phyloP scores from a whole-genome alignment of 352 stramenopile species.

The Pelagophyceae sp. region DNA sequence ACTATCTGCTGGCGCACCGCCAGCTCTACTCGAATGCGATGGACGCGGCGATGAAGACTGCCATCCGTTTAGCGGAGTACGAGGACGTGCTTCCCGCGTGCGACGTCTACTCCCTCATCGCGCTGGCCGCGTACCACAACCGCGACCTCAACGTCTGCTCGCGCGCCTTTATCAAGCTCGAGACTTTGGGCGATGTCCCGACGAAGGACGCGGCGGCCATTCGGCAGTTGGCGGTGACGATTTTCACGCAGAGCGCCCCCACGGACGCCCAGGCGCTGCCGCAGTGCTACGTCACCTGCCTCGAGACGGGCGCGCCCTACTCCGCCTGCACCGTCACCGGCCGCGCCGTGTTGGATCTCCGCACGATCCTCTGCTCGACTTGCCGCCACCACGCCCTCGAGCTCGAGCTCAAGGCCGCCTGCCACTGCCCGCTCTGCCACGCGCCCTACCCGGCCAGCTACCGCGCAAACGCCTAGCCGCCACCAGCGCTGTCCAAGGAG shows the following conservation, averaged over 20 bases:
- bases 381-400: slow-evolving; percentile 75
- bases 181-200: slow-evolving; percentile 58
- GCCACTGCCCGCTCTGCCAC: slow-evolving; percentile 78
- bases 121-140: slow-evolving; percentile 75
- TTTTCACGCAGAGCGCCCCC: slow-evolving; percentile 65
- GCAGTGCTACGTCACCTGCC: slow-evolving; percentile 63
- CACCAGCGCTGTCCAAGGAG: too few species aligned
- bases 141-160: slow-evolving; percentile 78
- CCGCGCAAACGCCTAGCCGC: too few species aligned
- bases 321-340: slow-evolving; percentile 66
- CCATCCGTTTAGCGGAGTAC: slow-evolving; percentile 70
- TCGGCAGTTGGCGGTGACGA: slow-evolving; percentile 39
- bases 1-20: slow-evolving; percentile 78
- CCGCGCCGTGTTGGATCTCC: slow-evolving; percentile 56
- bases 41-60: slow-evolving; percentile 66
- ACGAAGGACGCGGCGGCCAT: slow-evolving; percentile 19
- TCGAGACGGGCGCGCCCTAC: slow-evolving; percentile 69
- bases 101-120: slow-evolving; percentile 84
- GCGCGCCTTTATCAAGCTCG: slow-evolving; percentile 71
- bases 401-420: slow-evolving; percentile 57
- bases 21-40: slow-evolving; percentile 74
- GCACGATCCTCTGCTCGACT: slow-evolving; percentile 67
- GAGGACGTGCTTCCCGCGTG: slow-evolving; percentile 78
- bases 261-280: slow-evolving; percentile 59
- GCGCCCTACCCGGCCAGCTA: slow-evolving; percentile 34